Conservation (phyloP, 257 asterid genomes). For the Hygrophila difformis region DNA sequence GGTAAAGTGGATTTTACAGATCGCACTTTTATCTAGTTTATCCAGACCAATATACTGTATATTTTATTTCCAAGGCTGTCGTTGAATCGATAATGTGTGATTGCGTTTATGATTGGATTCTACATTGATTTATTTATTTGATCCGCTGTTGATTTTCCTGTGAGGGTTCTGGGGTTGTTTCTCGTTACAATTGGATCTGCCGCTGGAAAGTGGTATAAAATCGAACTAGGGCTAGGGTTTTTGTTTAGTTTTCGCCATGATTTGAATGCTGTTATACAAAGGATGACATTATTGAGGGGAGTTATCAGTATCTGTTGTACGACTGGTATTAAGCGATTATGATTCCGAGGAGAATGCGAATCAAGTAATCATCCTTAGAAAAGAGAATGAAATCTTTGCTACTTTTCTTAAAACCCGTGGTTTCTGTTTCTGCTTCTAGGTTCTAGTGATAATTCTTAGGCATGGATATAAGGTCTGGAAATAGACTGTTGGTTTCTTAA, state of each 20-base stretch:
- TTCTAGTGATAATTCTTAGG: not conserved
- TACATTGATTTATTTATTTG: constrained; percentile 1
- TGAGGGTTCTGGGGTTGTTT: constrained; percentile 11
- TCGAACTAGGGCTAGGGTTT: not conserved
- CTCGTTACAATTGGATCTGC: constrained; percentile 20
- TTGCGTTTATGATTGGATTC: not conserved
- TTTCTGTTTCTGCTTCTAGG: too few relatives aligned
- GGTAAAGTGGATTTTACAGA: too few relatives aligned
- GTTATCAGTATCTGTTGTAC: constrained; percentile 12
- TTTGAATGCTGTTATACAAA: constrained; percentile 1
- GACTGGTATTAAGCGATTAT: not conserved
- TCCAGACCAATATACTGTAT: not conserved
- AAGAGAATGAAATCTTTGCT: not conserved
- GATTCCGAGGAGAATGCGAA: constrained; percentile 3
- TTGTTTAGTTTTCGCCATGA: constrained; percentile 10
- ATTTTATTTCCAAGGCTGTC: constrained; percentile 7
- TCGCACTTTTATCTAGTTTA: not conserved
- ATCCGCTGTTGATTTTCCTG: constrained; percentile 4
- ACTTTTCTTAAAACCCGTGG: not conserved
- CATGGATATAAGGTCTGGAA: constrained; percentile 2
- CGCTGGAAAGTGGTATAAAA: constrained; percentile 10
- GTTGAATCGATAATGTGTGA: constrained; percentile 1
- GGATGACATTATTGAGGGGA: not conserved
- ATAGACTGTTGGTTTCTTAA: constrained; percentile 8
- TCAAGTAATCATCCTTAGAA: too few relatives aligned